Conservation (phyloP, 2,329 filamentous ascomycete species). For the Orbilia ellipsospora region DNA sequence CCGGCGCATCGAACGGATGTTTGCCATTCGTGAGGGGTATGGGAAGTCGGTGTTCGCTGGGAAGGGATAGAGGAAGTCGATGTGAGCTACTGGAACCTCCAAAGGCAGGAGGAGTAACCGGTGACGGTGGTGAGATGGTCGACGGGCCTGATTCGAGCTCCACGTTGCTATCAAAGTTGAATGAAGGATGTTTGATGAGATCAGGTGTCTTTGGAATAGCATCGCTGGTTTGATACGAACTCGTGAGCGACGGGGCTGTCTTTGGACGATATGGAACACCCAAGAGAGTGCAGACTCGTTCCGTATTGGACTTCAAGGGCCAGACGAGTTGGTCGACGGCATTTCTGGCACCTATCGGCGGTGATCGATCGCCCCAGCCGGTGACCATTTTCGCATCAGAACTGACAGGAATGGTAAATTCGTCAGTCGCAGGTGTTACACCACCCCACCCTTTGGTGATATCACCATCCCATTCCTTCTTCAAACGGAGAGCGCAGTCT, state of each 20-base stretch:
- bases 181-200: conserved; percentile 31
- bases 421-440: conserved; percentile 40
- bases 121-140: conserved; percentile 50
- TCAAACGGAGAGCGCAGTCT: conserved; percentile 37
- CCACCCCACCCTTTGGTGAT: conserved; percentile 52
- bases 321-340: conserved; percentile 42
- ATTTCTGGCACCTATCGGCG: conserved; percentile 34
- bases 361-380: conserved; percentile 41
- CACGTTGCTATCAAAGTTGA: conserved; percentile 50
- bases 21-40: conserved; percentile 37
- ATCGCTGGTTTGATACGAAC: conserved; percentile 1
- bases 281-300: conserved; percentile 33
- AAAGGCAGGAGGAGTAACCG: conserved; percentile 53
- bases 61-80: conserved; percentile 25
- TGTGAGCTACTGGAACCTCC: conserved; percentile 21
- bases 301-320: conserved; percentile 41
- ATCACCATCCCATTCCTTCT: conserved; percentile 53
- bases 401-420: conserved; percentile 42
- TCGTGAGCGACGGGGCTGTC: conserved; percentile 19
- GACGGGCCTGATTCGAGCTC: conserved; percentile 51
- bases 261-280: conserved; percentile 48
- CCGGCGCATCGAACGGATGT: conserved; percentile 30
- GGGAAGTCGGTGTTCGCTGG: conserved; percentile 39
- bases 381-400: conserved; percentile 42
- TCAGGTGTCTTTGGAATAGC: conserved; percentile 30